Evolutionary conservation across 1,284 basidiomycete genomes (phyloP).

Genomic region (Ganoderma lingzhi): DNA sequence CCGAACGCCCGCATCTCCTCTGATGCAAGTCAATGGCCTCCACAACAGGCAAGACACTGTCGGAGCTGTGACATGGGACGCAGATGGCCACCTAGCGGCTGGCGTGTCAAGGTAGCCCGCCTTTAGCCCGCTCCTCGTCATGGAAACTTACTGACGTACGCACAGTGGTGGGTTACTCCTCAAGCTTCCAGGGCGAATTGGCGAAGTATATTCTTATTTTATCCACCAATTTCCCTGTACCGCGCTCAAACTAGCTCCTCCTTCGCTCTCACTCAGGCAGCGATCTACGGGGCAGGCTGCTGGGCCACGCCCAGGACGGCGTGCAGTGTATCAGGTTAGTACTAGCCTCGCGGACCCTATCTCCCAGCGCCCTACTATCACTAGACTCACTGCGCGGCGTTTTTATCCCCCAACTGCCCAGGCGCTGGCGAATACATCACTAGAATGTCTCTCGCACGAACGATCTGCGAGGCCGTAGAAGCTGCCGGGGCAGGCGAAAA

Average conservation of each 20-base stretch:
- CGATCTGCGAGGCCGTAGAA: constrained; percentile 42
- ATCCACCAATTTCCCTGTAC: background rate
- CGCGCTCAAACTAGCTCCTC: constrained; percentile 7
- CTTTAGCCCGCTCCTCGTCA: background rate
- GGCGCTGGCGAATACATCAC: constrained; percentile 54
- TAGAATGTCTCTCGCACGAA: constrained; percentile 45
- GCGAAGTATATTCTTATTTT: constrained; percentile 56
- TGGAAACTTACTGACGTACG: constrained; percentile 13
- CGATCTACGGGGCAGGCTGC: constrained; percentile 72
- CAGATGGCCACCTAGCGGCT: constrained; percentile 57
- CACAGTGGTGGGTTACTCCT: constrained; percentile 76
- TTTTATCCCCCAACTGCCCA: constrained; percentile 25
- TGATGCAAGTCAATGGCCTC: constrained; percentile 29
- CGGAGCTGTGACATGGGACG: constrained; percentile 67
- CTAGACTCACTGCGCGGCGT: constrained; percentile 1
- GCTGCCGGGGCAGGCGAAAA: constrained; percentile 36
- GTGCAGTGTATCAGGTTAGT: constrained; percentile 74
- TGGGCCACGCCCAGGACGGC: constrained; percentile 64
- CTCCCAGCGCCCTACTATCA: constrained; percentile 6
- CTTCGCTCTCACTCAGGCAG: constrained; percentile 51
- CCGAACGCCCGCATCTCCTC: background rate
- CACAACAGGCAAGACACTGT: constrained; percentile 74
- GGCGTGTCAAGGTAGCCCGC: constrained; percentile 74
- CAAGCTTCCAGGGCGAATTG: constrained; percentile 73
- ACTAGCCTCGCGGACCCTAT: background rate